A percentile compares a stretch with the other conserved stretches of the same genome.
Evolutionary conservation across 306 rosid species (phyloP).

Genomic region (Gynostemma pentaphyllum): DNA sequence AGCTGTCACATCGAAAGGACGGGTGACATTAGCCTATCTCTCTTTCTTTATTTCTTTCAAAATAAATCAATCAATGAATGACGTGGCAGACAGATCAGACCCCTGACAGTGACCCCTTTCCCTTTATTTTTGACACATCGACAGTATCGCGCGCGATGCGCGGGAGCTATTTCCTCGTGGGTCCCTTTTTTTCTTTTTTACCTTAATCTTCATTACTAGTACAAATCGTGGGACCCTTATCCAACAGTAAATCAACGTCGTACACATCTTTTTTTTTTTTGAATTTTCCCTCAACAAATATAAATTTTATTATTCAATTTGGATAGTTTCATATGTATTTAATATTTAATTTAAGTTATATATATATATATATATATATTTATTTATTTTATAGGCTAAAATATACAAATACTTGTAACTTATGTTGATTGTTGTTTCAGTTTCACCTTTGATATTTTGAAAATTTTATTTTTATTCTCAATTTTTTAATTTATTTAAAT

Average conservation of each 20-base stretch:
- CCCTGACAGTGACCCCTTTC: conserved; percentile 23
- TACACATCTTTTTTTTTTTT: background rate
- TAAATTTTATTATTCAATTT: too few species aligned
- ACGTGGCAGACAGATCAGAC: conserved; percentile 30
- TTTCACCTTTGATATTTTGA: too few species aligned
- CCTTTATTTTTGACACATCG: conserved; percentile 2
- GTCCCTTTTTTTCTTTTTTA: background rate
- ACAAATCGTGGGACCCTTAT: conserved; percentile 2
- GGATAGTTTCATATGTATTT: too few species aligned
- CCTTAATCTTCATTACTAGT: background rate
- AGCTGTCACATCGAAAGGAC: conserved; percentile 26
- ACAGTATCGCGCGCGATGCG: conserved; percentile 69
- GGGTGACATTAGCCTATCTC: conserved; percentile 18
- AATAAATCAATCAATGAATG: conserved; percentile 13
- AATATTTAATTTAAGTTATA: too few species aligned
- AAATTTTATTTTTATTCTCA: too few species aligned
- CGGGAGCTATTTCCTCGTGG: conserved; percentile 38
- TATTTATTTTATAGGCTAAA: too few species aligned
- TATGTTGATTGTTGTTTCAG: too few species aligned
- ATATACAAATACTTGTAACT: too few species aligned
- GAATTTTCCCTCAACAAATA: too few species aligned
- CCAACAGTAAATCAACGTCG: background rate
- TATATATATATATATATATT: too few species aligned
- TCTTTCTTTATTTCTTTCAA: too few species aligned
- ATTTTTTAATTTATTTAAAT: too few species aligned